Evolutionary conservation across 140 eudicot genomes (phyloP).

Genomic region (Stevia rebaudiana): DNA sequence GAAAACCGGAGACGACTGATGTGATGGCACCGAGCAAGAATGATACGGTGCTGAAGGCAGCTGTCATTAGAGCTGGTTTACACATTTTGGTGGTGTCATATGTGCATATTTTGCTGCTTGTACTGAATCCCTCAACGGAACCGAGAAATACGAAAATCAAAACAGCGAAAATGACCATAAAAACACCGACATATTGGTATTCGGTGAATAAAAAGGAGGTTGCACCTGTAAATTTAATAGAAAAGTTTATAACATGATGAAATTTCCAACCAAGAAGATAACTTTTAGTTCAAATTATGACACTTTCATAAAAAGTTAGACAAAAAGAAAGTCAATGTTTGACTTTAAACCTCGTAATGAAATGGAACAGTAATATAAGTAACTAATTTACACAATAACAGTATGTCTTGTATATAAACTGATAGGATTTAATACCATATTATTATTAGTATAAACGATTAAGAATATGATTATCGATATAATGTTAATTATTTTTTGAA

Average conservation of each 20-base stretch:
- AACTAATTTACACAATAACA: background rate
- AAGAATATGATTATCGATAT: background rate
- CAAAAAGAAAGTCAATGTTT: background rate
- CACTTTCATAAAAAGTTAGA: background rate
- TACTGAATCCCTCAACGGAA: constrained; percentile 86
- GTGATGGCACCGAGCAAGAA: constrained; percentile 89
- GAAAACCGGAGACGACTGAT: constrained; percentile 80
- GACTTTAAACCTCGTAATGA: background rate
- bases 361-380: background rate
- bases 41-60: constrained; percentile 72
- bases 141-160: constrained; percentile 83
- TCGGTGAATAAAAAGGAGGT: constrained; percentile 75
- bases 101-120: constrained; percentile 54
- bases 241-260: background rate
- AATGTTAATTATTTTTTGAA: background rate
- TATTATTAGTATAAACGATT: background rate
- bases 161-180: constrained; percentile 78
- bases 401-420: background rate
- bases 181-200: constrained; percentile 81
- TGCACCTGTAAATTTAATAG: constrained; percentile 50
- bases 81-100: constrained; percentile 61
- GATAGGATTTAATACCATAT: background rate
- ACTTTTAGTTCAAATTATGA: background rate
- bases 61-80: constrained; percentile 90
- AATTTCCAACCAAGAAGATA: background rate